Conservation (phyloP, 202 grass and related monocot species). For the Digitaria exilis region DNA sequence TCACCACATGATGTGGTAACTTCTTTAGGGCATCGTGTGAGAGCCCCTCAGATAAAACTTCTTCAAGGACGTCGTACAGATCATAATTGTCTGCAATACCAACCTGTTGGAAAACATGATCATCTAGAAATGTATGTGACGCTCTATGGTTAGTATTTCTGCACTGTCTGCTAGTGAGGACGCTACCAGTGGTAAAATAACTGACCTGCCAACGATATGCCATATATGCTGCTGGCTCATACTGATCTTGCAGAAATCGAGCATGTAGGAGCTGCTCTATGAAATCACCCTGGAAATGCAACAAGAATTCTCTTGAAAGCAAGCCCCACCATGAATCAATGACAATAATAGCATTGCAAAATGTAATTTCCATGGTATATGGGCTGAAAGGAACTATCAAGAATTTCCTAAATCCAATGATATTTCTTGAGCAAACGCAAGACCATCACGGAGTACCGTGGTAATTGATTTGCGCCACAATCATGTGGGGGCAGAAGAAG, state of each 20-base stretch:
- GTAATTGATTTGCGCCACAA: background rate
- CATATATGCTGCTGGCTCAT: slow-evolving; percentile 53
- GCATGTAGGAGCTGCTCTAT: slow-evolving; percentile 76
- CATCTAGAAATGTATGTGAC: background rate
- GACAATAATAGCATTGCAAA: background rate
- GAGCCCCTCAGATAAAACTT: slow-evolving; percentile 52
- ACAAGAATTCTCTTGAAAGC: slow-evolving; percentile 2
- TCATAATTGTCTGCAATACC: slow-evolving; percentile 56
- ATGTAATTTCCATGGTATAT: background rate
- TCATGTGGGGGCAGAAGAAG: background rate
- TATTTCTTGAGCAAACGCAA: background rate
- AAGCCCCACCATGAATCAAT: background rate
- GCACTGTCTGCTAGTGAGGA: background rate
- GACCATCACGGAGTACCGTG: background rate
- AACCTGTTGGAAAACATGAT: slow-evolving; percentile 41
- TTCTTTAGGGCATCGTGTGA: slow-evolving; percentile 65
- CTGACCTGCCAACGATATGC: slow-evolving; percentile 70
- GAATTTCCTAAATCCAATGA: background rate
- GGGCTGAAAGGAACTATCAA: background rate
- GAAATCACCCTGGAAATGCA: slow-evolving; percentile 59
- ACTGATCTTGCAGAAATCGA: slow-evolving; percentile 68
- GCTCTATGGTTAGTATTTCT: background rate
- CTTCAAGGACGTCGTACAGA: slow-evolving; percentile 57
- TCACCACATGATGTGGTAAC: slow-evolving; percentile 65
- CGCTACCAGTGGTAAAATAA: background rate